phyloP scores from a whole-genome alignment of 306 rosid genomes.

The Vigna nakashimae region DNA sequence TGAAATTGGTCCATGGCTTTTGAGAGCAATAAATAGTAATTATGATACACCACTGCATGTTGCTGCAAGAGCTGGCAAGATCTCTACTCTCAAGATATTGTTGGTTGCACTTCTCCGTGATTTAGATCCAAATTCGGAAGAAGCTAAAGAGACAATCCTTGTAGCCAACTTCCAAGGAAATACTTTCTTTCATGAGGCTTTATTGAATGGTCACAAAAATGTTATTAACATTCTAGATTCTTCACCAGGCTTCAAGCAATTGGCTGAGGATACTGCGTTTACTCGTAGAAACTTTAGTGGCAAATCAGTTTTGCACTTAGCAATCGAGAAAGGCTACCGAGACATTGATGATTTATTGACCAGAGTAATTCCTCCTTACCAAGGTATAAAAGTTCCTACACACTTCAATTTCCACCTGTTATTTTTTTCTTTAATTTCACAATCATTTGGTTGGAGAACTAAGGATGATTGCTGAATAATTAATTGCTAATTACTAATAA shows the following conservation, averaged over 20 bases:
- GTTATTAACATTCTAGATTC: background rate
- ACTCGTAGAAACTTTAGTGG: background rate
- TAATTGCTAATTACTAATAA: no score
- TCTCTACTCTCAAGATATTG: background rate
- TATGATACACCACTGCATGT: conserved; percentile 4
- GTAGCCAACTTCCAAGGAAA: background rate
- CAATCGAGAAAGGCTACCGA: background rate
- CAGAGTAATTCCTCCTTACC: no score
- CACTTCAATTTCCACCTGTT: no score
- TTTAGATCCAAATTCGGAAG: background rate
- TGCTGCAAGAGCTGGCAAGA: background rate
- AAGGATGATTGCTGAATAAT: no score
- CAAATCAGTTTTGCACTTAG: background rate
- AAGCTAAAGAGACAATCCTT: background rate
- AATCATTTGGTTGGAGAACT: no score
- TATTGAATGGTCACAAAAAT: background rate
- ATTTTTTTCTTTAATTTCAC: no score
- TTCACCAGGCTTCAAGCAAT: background rate
- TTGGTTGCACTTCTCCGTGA: background rate
- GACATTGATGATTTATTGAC: background rate
- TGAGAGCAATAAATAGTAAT: accelerated
- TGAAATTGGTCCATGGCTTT: accelerated
- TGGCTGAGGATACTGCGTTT: no score
- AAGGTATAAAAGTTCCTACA: no score
- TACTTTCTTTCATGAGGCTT: conserved; percentile 27